These are phyloP conservation scores for Arctium minus DNA, from an alignment of 129 eudicot genomes.

Conservation along the genomic window DNA sequence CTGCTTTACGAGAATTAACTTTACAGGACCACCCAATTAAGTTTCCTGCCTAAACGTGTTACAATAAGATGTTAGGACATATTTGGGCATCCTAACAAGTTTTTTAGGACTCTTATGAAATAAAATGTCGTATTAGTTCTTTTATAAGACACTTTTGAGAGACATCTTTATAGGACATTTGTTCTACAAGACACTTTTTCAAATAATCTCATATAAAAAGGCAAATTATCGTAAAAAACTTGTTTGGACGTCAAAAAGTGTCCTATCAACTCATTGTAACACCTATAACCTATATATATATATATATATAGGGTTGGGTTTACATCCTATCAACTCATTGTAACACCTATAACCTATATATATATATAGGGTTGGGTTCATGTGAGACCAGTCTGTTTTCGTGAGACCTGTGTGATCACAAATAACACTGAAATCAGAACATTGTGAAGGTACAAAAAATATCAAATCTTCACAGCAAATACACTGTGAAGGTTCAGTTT, in stretches of 20 bases:
- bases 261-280: not conserved
- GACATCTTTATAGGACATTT: too few species aligned
- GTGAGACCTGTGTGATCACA: too few species aligned
- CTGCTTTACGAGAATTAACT: not conserved
- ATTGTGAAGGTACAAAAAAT: too few species aligned
- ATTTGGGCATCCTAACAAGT: not conserved
- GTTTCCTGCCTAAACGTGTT: not conserved
- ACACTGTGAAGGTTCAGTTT: too few species aligned
- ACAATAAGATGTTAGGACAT: not conserved
- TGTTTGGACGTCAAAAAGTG: not conserved
- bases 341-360: too few species aligned
- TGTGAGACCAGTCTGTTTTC: too few species aligned
- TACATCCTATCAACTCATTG: too few species aligned
- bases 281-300: not conserved
- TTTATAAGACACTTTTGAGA: not conserved
- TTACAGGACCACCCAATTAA: not conserved
- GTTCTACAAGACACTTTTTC: not conserved
- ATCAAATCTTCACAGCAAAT: too few species aligned
- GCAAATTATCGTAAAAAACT: not conserved
- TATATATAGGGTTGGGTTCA: too few species aligned
- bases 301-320: too few species aligned
- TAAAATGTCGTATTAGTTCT: not conserved
- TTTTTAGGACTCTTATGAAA: not conserved
- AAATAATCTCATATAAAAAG: not conserved
- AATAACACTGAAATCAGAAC: too few species aligned